Conservation (phyloP, 352 stramenopile genomes). For the Phytophthora agathidicida region DNA sequence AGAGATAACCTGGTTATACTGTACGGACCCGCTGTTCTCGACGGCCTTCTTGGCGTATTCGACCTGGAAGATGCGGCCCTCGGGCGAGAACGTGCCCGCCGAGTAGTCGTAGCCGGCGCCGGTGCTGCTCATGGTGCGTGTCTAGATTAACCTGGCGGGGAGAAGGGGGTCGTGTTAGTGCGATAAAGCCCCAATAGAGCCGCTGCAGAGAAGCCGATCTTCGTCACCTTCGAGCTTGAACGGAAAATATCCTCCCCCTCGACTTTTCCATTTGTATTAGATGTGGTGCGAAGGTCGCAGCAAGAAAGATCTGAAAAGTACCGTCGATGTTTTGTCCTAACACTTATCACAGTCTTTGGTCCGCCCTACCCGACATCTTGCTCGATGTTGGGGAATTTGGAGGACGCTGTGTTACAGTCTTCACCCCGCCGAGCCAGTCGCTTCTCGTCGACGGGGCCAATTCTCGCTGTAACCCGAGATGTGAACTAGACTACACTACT, state of each 20-base stretch:
- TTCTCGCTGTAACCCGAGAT: too few species aligned
- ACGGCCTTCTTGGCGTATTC: constrained; percentile 99
- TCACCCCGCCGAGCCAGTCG: too few species aligned
- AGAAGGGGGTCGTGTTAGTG: background rate
- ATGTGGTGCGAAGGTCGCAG: constrained; percentile 23
- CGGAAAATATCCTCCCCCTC: constrained; percentile 33
- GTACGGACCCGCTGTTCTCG: constrained; percentile 92
- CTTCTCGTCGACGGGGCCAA: too few species aligned
- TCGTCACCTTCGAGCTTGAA: constrained; percentile 30
- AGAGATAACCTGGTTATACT: background rate
- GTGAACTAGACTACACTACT: too few species aligned
- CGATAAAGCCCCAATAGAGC: background rate
- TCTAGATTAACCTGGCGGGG: constrained; percentile 4
- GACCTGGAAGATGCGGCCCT: constrained; percentile 99
- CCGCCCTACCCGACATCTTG: too few species aligned
- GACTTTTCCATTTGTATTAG: background rate
- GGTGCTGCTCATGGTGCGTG: constrained; percentile 78
- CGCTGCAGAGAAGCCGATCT: constrained; percentile 11
- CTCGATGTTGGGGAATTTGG: too few species aligned
- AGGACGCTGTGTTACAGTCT: too few species aligned
- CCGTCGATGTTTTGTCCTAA: too few species aligned
- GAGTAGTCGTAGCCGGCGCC: constrained; percentile 90
- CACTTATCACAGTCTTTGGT: background rate
- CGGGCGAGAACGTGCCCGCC: constrained; percentile 95
- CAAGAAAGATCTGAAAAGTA: constrained; percentile 19